Conservation (phyloP, 2,329 filamentous ascomycete species). For the Cryoendolithus antarcticus region DNA sequence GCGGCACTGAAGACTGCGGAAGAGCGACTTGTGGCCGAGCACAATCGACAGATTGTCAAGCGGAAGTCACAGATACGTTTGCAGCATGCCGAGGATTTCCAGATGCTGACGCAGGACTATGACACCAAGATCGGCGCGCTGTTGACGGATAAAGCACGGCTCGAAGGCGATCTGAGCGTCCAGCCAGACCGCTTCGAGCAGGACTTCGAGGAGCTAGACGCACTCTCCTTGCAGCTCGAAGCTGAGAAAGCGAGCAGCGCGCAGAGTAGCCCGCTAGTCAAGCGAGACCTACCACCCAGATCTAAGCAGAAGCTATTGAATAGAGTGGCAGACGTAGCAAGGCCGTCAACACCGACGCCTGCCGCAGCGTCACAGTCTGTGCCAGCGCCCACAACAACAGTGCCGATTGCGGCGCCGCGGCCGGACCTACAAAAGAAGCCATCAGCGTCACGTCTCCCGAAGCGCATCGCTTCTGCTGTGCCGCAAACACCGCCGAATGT, state of each 20-base stretch:
- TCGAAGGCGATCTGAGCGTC: slow-evolving; percentile 22
- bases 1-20: slow-evolving; percentile 20
- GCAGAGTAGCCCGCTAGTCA: slow-evolving; percentile 7
- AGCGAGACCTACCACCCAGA: slow-evolving; percentile 2
- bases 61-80: slow-evolving; percentile 24
- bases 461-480: slow-evolving; percentile 4
- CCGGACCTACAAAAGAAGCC: slow-evolving; percentile 1
- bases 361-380: background rate
- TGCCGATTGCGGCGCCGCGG: background rate
- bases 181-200: slow-evolving; percentile 22
- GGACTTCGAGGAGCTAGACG: slow-evolving; percentile 16
- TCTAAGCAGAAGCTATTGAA: slow-evolving; percentile 2
- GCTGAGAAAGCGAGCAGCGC: slow-evolving; percentile 8
- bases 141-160: slow-evolving; percentile 15
- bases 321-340: background rate
- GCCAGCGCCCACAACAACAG: background rate
- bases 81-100: slow-evolving; percentile 24
- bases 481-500: slow-evolving; percentile 15
- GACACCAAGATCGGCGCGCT: slow-evolving; percentile 20
- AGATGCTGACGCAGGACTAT: slow-evolving; percentile 22
- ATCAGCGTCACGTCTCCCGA: slow-evolving; percentile 3
- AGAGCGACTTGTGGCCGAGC: slow-evolving; percentile 20
- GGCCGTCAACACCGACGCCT: background rate
- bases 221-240: slow-evolving; percentile 14
- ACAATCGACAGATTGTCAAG: slow-evolving; percentile 21